These are phyloP conservation scores for Avena insularis DNA, from an alignment of 176 grass and related monocot species.

Conservation along the genomic window DNA sequence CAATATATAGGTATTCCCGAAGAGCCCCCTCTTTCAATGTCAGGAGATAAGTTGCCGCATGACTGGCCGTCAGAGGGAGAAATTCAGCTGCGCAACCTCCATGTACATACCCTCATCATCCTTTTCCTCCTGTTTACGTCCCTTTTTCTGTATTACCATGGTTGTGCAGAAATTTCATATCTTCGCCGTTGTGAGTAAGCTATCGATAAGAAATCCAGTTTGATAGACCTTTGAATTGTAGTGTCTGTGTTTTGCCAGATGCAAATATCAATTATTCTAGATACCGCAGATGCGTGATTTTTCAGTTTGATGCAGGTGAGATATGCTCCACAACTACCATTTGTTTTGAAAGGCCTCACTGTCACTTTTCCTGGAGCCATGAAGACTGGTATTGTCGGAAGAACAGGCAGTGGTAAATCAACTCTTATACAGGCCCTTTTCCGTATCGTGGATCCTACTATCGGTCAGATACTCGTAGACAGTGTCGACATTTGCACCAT, in stretches of 20 bases:
- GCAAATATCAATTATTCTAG: neutral
- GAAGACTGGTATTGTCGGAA: conserved; percentile 93
- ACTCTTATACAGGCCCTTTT: conserved; percentile 92
- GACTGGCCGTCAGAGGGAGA: conserved; percentile 67
- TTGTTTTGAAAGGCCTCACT: conserved; percentile 78
- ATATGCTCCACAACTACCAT: conserved; percentile 75
- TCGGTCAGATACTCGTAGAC: conserved; percentile 79
- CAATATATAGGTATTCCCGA: conserved; percentile 77
- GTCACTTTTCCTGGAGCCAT: conserved; percentile 69
- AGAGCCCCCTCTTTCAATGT: conserved; percentile 67
- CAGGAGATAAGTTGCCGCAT: conserved; percentile 51
- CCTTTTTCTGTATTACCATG: neutral
- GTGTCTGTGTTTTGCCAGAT: no score
- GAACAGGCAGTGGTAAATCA: conserved; percentile 94
- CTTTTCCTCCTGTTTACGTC: neutral
- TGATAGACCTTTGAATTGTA: neutral
- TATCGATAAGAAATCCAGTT: neutral
- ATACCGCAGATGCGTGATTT: neutral
- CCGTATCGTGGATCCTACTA: conserved; percentile 78
- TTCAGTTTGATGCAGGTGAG: conserved; percentile 59
- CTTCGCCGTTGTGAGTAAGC: neutral
- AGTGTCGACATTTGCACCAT: conserved; percentile 73
- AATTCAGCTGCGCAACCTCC: conserved; percentile 61
- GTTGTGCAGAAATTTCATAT: neutral
- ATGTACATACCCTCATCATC: conserved; percentile 42